These are phyloP conservation scores for Cydonia oblonga DNA, from an alignment of 331 rosid genomes.

Conservation along the genomic window DNA sequence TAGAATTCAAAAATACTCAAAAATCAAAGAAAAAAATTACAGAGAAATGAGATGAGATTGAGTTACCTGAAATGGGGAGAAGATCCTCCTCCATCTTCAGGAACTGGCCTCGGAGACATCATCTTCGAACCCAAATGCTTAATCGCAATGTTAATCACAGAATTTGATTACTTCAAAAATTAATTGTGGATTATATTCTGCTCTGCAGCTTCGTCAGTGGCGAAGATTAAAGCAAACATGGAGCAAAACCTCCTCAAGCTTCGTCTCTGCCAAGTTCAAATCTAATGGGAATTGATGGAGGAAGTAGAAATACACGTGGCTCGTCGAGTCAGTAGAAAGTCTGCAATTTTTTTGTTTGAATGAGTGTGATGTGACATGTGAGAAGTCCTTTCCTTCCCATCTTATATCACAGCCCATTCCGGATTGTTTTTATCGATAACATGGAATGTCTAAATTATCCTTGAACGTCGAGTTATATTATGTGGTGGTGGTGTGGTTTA, in stretches of 20 bases:
- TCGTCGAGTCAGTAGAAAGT: no score
- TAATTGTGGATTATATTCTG: not conserved
- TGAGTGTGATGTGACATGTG: no score
- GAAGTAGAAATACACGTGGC: no score
- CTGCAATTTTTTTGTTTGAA: no score
- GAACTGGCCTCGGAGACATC: constrained; percentile 57
- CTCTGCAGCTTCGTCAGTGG: not conserved
- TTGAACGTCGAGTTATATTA: no score
- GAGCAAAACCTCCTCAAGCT: not conserved
- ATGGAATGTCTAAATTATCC: no score
- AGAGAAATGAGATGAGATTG: not conserved
- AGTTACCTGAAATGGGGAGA: constrained; percentile 44
- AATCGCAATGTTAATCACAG: not conserved
- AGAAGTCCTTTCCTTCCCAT: no score
- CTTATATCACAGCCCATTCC: no score
- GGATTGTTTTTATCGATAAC: no score
- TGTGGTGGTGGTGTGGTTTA: no score
- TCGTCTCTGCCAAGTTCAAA: not conserved
- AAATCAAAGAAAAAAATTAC: not conserved
- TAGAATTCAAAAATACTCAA: not conserved
- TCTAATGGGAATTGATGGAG: no score
- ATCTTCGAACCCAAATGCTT: constrained; percentile 21
- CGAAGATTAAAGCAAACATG: not conserved
- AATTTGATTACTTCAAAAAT: not conserved
- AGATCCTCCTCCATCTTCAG: constrained; percentile 64